Percentiles rank a stretch among this genome's conserved stretches.
phyloP scores from a whole-genome alignment of 306 rosid genomes.

The Trichosanthes truncata region DNA sequence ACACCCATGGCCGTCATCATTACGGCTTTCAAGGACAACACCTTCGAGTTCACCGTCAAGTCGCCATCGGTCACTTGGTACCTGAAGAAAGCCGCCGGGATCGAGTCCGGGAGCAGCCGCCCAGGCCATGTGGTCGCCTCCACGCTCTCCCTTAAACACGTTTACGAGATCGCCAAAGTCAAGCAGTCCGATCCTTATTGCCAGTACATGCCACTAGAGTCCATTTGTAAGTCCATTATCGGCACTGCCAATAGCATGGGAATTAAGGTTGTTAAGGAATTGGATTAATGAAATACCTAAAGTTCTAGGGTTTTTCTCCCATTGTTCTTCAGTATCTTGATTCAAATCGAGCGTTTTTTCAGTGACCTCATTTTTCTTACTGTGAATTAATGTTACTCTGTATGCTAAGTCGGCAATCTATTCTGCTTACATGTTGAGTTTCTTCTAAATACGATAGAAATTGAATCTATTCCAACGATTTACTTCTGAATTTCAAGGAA shows the following conservation, averaged over 20 bases:
- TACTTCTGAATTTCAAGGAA: not conserved
- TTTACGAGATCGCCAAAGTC: conserved; percentile 71
- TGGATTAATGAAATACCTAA: conserved; percentile 30
- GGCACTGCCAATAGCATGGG: conserved; percentile 84
- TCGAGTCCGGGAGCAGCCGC: conserved; percentile 64
- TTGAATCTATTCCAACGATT: not conserved
- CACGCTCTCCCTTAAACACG: conserved; percentile 50
- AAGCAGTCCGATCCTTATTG: conserved; percentile 73
- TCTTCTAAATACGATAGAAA: not conserved
- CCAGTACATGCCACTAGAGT: conserved; percentile 62
- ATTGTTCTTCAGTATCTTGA: not conserved
- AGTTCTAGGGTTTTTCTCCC: not conserved
- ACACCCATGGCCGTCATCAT: conserved; percentile 80
- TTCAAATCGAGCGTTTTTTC: not conserved
- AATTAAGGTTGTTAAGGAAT: conserved; percentile 58
- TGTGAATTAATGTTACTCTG: not conserved
- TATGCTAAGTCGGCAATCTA: not conserved
- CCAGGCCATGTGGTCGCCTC: conserved; percentile 65
- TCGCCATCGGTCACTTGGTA: conserved; percentile 76
- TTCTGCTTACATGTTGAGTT: not conserved
- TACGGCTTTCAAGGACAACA: conserved; percentile 82
- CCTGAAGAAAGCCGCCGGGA: conserved; percentile 68
- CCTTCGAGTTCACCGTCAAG: conserved; percentile 69
- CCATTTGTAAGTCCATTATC: conserved; percentile 60
- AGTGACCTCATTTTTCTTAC: not conserved